These are phyloP conservation scores for Malassezia sp. DNA, from an alignment of 1,284 basidiomycete species.

Conservation along the genomic window DNA sequence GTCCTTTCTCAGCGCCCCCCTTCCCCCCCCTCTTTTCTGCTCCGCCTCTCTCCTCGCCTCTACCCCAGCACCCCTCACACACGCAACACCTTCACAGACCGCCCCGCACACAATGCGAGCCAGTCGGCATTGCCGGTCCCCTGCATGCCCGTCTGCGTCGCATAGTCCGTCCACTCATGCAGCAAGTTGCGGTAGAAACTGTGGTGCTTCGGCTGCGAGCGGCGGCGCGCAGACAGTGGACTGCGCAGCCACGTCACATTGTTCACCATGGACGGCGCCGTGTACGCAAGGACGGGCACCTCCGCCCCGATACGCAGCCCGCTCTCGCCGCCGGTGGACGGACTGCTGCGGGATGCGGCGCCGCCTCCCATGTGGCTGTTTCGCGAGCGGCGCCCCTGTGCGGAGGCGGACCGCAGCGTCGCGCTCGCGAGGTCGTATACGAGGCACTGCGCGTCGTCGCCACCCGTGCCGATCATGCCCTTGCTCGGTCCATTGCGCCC, in stretches of 20 bases:
- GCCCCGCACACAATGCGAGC: conserved; percentile 22
- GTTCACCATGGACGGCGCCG: conserved; percentile 42
- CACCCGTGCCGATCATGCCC: conserved; percentile 45
- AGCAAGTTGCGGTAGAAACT: conserved; percentile 29
- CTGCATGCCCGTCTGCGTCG: conserved; percentile 6
- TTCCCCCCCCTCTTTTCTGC: too few species aligned
- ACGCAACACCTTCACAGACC: conserved; percentile 18
- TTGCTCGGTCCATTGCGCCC: conserved; percentile 34
- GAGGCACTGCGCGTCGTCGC: conserved; percentile 42
- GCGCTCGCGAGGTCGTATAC: conserved; percentile 43
- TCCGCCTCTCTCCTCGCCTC: too few species aligned
- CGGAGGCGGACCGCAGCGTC: conserved; percentile 39
- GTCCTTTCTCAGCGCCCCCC: too few species aligned
- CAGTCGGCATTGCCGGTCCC: conserved; percentile 16
- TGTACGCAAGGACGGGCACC: conserved; percentile 40
- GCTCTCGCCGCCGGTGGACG: conserved; percentile 20
- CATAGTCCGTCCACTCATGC: conserved; percentile 44
- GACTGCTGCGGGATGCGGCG: conserved; percentile 11
- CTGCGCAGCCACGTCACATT: conserved; percentile 43
- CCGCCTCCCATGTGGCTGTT: conserved; percentile 31
- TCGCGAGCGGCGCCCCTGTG: conserved; percentile 39
- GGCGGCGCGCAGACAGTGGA: conserved; percentile 16
- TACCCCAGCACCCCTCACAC: conserved; percentile 16
- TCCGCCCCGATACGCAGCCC: conserved; percentile 35
- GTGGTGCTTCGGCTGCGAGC: conserved; percentile 20